phyloP scores from a whole-genome alignment of 1,284 basidiomycete species.

The Schizophyllum amplum region DNA sequence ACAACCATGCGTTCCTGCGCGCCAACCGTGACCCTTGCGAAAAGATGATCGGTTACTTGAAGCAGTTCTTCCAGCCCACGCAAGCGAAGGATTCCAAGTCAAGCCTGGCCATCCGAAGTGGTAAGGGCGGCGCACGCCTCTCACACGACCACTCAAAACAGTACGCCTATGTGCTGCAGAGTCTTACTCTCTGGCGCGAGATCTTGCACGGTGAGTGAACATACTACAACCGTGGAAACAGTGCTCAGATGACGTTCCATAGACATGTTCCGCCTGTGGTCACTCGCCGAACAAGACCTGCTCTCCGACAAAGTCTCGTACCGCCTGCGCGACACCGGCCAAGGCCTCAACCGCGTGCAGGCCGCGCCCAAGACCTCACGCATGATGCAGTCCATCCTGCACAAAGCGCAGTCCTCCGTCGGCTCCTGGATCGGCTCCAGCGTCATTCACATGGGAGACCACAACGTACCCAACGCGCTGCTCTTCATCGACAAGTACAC shows the following conservation, averaged over 20 bases:
- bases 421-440: conserved; percentile 71
- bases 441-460: conserved; percentile 60
- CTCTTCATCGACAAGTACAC: conserved; percentile 64
- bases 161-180: conserved; percentile 75
- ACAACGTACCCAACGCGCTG: conserved; percentile 76
- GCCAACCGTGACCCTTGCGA: conserved; percentile 80
- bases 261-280: conserved; percentile 85
- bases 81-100: conserved; percentile 51
- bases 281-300: conserved; percentile 67
- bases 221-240: not conserved
- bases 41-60: conserved; percentile 66
- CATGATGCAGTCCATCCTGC: conserved; percentile 77
- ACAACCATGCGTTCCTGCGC: conserved; percentile 77
- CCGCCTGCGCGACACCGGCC: conserved; percentile 74
- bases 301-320: conserved; percentile 66
- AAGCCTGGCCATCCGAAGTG: conserved; percentile 69
- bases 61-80: conserved; percentile 66
- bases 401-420: conserved; percentile 70
- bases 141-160: conserved; percentile 78
- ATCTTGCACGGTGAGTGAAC: conserved; percentile 69
- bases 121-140: conserved; percentile 65
- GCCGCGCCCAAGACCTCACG: conserved; percentile 75
- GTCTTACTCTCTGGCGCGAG: conserved; percentile 75
- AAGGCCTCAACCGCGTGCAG: conserved; percentile 78
- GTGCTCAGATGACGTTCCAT: conserved; percentile 2